Base-by-base conservation (phyloP, 2,329 filamentous ascomycete genomes). In the Apiospora marii region DNA sequence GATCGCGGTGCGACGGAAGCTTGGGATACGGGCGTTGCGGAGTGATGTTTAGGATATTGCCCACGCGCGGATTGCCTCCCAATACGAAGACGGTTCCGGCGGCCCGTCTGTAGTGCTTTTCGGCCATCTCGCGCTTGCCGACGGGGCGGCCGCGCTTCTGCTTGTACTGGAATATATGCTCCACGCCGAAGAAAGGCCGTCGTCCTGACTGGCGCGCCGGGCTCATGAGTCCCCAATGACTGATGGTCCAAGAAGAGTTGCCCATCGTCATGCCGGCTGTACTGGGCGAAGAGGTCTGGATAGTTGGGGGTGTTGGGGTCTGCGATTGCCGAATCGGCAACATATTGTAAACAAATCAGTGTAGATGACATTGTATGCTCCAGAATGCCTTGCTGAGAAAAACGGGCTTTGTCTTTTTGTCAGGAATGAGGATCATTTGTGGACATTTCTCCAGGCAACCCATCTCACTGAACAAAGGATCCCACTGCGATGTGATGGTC, bases 71-170 rank as follows among this genome's bases (percentile, higher is more conserved):
- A 8, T n/a, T 64, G 58, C 19, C 58, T 0, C 19, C 8, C 19
- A 2, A 0, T 3, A 64, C 22, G 8, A 6, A 64, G 3, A 4
- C 1, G 3, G 30, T 4, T 0, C 10, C 1, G 19, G 14, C 4
- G 34, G 34, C 34, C 8, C 6, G 8, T 3, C 58, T 41, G 19
- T 41, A 41, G 19, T 64, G 34, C 34, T 64, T 64, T 34, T 41
- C 58, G 10, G 10, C 19, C 4, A 64, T 19, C 34, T 64, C 58
- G 6, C 58, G 34, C 58, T 41, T 64, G 58, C 34, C 19, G 19
- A 64, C 58, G 5, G 5, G 10, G 30, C 58, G 58, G 10, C 58
- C 58, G 34, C 34, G 58, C 58, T 64, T 64, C 5, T 14, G 34
- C 34, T 41, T 61, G 19, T 61, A 8, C 16, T 41, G 34, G 19